Evolutionary conservation across 257 asterid species (phyloP).

Genomic region (Forsythia viridissima): DNA sequence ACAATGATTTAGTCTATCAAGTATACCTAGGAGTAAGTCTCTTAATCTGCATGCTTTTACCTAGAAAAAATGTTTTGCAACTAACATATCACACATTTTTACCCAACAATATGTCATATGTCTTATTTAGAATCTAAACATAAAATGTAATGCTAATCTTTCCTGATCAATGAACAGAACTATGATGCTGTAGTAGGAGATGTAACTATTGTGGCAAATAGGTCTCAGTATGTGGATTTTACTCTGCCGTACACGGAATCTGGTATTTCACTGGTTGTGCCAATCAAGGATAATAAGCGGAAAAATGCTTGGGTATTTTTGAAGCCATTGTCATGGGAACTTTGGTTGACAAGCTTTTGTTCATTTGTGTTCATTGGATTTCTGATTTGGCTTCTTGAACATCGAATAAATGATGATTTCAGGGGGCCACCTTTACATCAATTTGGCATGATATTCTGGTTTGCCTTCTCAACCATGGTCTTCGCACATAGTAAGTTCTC

Average conservation of each 20-base stretch:
- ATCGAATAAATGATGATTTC: constrained; percentile 22
- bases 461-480: constrained; percentile 56
- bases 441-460: constrained; percentile 51
- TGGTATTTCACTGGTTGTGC: constrained; percentile 24
- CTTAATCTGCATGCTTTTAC: not conserved
- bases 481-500: constrained; percentile 37
- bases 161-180: constrained; percentile 15
- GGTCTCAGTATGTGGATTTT: constrained; percentile 26
- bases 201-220: constrained; percentile 21
- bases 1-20: constrained; percentile 24
- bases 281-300: not conserved
- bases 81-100: not conserved
- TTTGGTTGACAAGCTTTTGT: constrained; percentile 26
- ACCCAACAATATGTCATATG: not conserved
- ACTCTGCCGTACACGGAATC: constrained; percentile 26
- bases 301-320: constrained; percentile 29
- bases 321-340: constrained; percentile 31
- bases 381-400: constrained; percentile 28
- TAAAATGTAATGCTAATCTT: not conserved
- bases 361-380: constrained; percentile 21
- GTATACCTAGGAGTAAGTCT: constrained; percentile 28
- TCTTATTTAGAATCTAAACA: not conserved
- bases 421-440: constrained; percentile 34
- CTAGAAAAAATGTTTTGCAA: not conserved
- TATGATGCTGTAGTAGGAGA: constrained; percentile 34